Evolutionary conservation across 2,329 filamentous ascomycete genomes (phyloP).

Genomic region (Pseudogymnoascus sp.): DNA sequence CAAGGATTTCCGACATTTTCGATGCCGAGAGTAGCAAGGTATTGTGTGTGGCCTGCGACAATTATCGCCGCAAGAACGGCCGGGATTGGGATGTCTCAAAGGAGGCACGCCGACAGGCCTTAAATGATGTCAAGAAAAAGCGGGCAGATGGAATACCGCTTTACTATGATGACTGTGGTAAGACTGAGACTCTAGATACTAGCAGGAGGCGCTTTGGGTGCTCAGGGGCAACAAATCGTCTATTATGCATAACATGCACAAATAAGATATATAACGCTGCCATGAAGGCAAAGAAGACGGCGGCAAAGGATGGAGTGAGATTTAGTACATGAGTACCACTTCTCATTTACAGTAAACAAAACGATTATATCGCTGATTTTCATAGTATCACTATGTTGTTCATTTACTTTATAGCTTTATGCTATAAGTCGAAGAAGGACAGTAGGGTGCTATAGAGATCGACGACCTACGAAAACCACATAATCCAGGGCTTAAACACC

Average conservation of each 20-base stretch:
- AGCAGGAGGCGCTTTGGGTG: not conserved
- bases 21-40: not conserved
- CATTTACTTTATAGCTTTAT: not conserved
- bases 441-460: too few relatives aligned
- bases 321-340: not conserved
- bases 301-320: not conserved
- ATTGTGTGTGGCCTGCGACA: not conserved
- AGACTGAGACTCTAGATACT: not conserved
- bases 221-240: not conserved
- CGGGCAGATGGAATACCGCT: not conserved
- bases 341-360: not conserved
- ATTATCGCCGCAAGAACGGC: not conserved
- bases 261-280: not conserved
- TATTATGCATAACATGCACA: not conserved
- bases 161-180: not conserved
- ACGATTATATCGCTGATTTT: not conserved
- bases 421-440: not conserved
- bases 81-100: not conserved
- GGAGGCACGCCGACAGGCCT: not conserved
- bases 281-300: not conserved
- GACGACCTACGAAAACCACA: too few relatives aligned
- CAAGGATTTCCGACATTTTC: not conserved
- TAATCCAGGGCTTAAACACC: too few relatives aligned
- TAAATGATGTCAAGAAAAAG: not conserved
- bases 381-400: not conserved